phyloP scores from a whole-genome alignment of 1,139 yeast species.

The Sugiyamaella japonica region DNA sequence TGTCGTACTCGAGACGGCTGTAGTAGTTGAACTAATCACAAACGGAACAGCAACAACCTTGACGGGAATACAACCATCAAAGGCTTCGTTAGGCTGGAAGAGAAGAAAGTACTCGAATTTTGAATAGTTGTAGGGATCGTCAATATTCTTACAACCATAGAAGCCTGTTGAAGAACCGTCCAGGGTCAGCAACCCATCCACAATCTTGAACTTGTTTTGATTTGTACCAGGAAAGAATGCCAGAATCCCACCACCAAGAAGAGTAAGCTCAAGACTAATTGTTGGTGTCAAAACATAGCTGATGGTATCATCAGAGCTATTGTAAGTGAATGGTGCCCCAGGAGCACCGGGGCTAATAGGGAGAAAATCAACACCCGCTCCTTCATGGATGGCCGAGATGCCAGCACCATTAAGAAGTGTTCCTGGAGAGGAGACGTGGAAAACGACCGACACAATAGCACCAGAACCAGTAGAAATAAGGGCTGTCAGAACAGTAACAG shows the following conservation, averaged over 20 bases:
- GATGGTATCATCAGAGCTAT: conserved; percentile 10
- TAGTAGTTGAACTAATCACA: background rate
- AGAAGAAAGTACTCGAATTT: conserved; percentile 35
- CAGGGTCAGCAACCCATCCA: conserved; percentile 36
- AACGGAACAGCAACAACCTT: conserved; percentile 5
- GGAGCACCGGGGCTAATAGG: conserved; percentile 39
- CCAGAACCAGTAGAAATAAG: conserved; percentile 1
- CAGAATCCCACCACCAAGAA: conserved; percentile 8
- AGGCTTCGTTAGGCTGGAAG: conserved; percentile 15
- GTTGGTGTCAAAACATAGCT: conserved; percentile 1
- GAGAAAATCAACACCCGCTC: conserved; percentile 56
- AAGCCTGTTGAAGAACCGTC: conserved; percentile 42
- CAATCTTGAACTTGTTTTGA: conserved; percentile 22
- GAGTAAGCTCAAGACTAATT: conserved; percentile 6
- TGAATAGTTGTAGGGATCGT: conserved; percentile 50
- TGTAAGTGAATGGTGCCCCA: conserved; percentile 19
- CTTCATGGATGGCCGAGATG: conserved; percentile 48
- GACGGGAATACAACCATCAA: conserved; percentile 18
- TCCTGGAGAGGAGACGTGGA: conserved; percentile 9
- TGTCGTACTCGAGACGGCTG: background rate
- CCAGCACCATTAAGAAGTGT: conserved; percentile 37
- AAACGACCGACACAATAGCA: conserved; percentile 6
- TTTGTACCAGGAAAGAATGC: conserved; percentile 16
- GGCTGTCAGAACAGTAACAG: conserved; percentile 3
- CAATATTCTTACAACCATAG: conserved; percentile 47